Base-by-base conservation (phyloP, 2,329 filamentous ascomycete genomes). In the Neonectria coccinea region DNA sequence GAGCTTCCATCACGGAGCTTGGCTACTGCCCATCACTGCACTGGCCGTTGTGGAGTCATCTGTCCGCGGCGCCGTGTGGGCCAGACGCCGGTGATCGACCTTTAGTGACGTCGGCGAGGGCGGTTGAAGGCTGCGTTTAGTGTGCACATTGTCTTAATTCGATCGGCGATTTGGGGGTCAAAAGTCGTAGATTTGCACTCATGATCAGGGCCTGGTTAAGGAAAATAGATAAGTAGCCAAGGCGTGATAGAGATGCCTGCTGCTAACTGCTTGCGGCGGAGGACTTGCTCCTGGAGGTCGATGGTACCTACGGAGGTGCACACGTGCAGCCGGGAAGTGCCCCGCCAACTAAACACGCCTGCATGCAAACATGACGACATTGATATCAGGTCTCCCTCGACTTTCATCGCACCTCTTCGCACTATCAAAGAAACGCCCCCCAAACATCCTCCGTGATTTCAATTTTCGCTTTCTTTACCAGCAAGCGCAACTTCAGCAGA, bases 341-440 rank as follows among this genome's bases (percentile, higher is more conserved):
- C 44, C 52, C 44, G 33, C 51, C 31, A 41, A 56, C 31, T 53
- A 31, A 18, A 36, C 64, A 39, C 25, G 52, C 39, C 59, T 65
- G 39, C 55, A 52, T 18, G 41, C 62, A 41, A 60, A 36, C 29
- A 71, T 71, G 69, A 71, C 69, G 69, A 71, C 69, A 71, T 70
- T 48, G 67, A 70, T 25, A 25, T 25, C 25, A 25, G 25, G 25
- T 66, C 57, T 57, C 10, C 63, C 56, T 52, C 27, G 64, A 55
- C 33, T 64, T 66, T 63, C 57, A 55, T 20, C 52, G 42, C 29
- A 8, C 29, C n/a, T 51, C 10, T 9, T 5, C 20, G n/a, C 16
- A 11, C n/a, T 42, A 42, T 11, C 8, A 18, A 20, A 42, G n/a
- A 10, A 42, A 42, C 36, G 8, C 18, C 39, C n/a, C 9, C 48